A percentile compares a stretch with the other conserved stretches of the same genome.
These are phyloP conservation scores for Globisporangium echinulatum DNA, from an alignment of 352 stramenopile species.

Conservation along the genomic window DNA sequence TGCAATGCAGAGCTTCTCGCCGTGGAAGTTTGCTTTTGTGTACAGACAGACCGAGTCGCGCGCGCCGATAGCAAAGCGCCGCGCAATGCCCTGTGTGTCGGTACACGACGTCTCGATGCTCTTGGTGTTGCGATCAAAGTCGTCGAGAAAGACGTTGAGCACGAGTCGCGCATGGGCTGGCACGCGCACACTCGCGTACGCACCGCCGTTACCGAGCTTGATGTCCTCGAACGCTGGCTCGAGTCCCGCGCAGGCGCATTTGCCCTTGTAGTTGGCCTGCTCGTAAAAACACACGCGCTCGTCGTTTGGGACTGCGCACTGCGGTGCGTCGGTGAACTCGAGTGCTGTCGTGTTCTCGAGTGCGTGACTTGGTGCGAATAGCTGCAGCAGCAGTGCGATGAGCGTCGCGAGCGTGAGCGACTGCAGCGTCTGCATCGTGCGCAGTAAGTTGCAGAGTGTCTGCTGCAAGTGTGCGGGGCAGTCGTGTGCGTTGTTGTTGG, in stretches of 20 bases:
- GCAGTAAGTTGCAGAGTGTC: background rate
- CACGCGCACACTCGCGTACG: constrained; percentile 12
- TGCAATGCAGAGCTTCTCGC: constrained; percentile 16
- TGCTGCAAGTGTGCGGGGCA: background rate
- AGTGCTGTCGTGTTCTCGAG: constrained; percentile 14
- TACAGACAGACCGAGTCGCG: constrained; percentile 16
- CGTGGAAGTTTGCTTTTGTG: constrained; percentile 15
- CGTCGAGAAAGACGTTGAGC: constrained; percentile 17
- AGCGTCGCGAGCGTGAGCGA: background rate
- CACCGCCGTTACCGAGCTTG: constrained; percentile 13
- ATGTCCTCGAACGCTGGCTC: constrained; percentile 14
- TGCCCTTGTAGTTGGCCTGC: constrained; percentile 8
- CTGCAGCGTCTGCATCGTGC: background rate
- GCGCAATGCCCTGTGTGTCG: constrained; percentile 9
- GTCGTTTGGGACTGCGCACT: constrained; percentile 3
- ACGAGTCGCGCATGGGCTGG: constrained; percentile 8
- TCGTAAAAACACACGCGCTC: constrained; percentile 14
- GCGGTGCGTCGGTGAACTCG: constrained; percentile 10
- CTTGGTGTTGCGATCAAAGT: constrained; percentile 12
- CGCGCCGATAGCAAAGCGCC: constrained; percentile 12
- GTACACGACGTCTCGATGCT: constrained; percentile 13
- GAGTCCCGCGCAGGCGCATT: constrained; percentile 11
- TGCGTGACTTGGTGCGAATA: background rate
- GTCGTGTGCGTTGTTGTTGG: background rate
- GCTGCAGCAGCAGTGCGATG: too few species aligned